These are phyloP conservation scores for Streptanthus diversifolius DNA, from an alignment of 345 rosid species.

Conservation along the genomic window DNA sequence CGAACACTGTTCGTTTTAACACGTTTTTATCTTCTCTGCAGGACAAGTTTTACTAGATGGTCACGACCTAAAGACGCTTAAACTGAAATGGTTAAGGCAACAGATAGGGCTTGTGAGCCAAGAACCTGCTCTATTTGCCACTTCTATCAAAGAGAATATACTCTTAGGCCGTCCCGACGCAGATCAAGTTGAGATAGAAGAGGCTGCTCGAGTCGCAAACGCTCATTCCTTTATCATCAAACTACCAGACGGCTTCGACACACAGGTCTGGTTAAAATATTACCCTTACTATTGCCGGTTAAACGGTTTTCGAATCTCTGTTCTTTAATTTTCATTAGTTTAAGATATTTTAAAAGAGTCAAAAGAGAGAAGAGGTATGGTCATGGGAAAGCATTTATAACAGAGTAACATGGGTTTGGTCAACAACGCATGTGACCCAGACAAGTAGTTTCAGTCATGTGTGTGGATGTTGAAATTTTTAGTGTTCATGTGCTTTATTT, in stretches of 20 bases:
- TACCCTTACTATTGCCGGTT: background rate
- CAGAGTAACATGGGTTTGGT: conserved; percentile 68
- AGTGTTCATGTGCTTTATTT: conserved; percentile 16
- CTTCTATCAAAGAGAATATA: conserved; percentile 90
- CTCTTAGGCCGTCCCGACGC: conserved; percentile 91
- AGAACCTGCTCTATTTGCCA: conserved; percentile 92
- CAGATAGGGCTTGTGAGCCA: conserved; percentile 98
- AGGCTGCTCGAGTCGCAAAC: conserved; percentile 95
- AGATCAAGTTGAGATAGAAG: conserved; percentile 70
- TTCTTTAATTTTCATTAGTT: conserved; percentile 20
- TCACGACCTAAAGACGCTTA: conserved; percentile 72
- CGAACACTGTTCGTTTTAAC: conserved; percentile 9
- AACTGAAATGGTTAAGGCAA: conserved; percentile 85
- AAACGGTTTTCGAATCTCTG: conserved; percentile 25
- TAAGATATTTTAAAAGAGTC: conserved; percentile 40
- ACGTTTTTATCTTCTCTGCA: conserved; percentile 29
- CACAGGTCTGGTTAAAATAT: conserved; percentile 56
- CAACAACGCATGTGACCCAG: conserved; percentile 65
- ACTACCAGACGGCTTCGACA: conserved; percentile 88
- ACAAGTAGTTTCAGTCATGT: conserved; percentile 35
- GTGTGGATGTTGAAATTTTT: conserved; percentile 29
- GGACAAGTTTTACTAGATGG: conserved; percentile 92
- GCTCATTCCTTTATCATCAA: conserved; percentile 93
- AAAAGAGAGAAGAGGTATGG: conserved; percentile 38
- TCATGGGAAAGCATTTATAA: conserved; percentile 47